Evolutionary conservation across 129 eudicot genomes (phyloP).

Genomic region (Logfia minima): DNA sequence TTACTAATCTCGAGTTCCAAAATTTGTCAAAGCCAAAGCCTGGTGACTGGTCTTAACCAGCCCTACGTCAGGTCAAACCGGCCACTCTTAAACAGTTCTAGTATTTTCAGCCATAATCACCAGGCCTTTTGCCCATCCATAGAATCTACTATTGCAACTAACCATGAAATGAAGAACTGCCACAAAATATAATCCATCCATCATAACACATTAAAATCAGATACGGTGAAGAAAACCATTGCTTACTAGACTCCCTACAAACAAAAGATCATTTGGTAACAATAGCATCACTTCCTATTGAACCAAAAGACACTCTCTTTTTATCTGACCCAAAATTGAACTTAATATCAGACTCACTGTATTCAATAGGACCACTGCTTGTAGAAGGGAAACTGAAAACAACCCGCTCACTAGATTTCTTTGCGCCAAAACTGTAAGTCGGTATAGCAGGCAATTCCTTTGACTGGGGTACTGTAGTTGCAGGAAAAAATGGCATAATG

Average conservation of each 20-base stretch:
- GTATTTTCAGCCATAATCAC: background rate
- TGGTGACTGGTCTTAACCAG: too few species aligned
- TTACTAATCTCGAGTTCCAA: too few species aligned
- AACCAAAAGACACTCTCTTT: slow-evolving; percentile 56
- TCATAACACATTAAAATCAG: slow-evolving; percentile 11
- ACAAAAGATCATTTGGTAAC: slow-evolving; percentile 25
- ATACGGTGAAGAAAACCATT: background rate
- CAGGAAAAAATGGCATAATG: slow-evolving; percentile 54
- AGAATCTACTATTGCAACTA: background rate
- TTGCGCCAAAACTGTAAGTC: slow-evolving; percentile 57
- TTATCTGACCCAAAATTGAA: slow-evolving; percentile 75
- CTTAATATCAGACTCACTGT: slow-evolving; percentile 56
- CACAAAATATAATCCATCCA: slow-evolving; percentile 17
- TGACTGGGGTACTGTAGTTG: slow-evolving; percentile 33
- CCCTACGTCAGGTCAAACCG: too few species aligned
- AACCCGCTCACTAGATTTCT: slow-evolving; percentile 47
- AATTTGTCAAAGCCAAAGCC: background rate
- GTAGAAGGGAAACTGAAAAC: slow-evolving; percentile 73
- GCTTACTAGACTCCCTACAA: slow-evolving; percentile 13
- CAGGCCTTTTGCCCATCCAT: background rate
- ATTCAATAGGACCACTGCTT: slow-evolving; percentile 38
- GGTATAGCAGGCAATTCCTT: slow-evolving; percentile 43
- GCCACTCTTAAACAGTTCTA: background rate
- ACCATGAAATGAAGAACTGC: background rate
- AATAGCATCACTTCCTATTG: slow-evolving; percentile 49